Percentiles rank a stretch among this genome's conserved stretches.
Evolutionary conservation across 2,329 filamentous ascomycete genomes (phyloP).

Genomic region (Apiospora kogelbergensis): DNA sequence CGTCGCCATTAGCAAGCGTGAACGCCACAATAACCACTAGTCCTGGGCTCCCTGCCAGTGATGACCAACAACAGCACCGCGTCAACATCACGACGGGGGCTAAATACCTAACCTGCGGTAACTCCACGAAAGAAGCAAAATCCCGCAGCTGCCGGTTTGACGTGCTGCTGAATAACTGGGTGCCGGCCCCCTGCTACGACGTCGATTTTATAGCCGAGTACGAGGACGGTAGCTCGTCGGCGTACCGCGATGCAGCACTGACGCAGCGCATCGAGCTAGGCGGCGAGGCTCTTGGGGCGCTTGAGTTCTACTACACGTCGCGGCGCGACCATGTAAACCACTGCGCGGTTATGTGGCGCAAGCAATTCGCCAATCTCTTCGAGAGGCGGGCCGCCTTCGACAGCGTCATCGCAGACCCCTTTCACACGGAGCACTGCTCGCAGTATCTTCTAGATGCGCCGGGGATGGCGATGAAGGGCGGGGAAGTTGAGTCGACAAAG

Average conservation of each 20-base stretch:
- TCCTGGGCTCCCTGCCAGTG: background rate
- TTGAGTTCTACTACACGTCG: conserved; percentile 7
- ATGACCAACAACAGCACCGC: conserved; percentile 21
- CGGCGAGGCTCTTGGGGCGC: background rate
- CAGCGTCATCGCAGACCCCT: conserved; percentile 21
- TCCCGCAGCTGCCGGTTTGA: conserved; percentile 23
- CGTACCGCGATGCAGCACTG: conserved; percentile 23
- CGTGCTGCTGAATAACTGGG: conserved; percentile 26
- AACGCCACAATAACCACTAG: background rate
- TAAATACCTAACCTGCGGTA: conserved; percentile 17
- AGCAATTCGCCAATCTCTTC: background rate
- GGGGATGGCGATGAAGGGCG: conserved; percentile 10
- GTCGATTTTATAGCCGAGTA: conserved; percentile 26
- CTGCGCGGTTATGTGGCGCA: conserved; percentile 8
- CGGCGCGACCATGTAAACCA: conserved; percentile 8
- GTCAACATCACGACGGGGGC: background rate
- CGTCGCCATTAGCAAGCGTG: background rate
- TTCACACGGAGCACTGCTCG: conserved; percentile 28
- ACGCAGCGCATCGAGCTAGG: conserved; percentile 18
- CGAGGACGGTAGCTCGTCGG: conserved; percentile 24
- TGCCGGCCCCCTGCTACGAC: conserved; percentile 22
- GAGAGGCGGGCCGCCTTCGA: conserved; percentile 17
- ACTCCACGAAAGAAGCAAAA: conserved; percentile 19
- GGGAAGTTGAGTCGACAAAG: background rate
- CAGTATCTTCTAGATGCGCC: conserved; percentile 25